Percentiles rank a stretch among this genome's conserved stretches.
Evolutionary conservation across 164 flowering plant species (phyloP).

Genomic region (Vitis amurensis): DNA sequence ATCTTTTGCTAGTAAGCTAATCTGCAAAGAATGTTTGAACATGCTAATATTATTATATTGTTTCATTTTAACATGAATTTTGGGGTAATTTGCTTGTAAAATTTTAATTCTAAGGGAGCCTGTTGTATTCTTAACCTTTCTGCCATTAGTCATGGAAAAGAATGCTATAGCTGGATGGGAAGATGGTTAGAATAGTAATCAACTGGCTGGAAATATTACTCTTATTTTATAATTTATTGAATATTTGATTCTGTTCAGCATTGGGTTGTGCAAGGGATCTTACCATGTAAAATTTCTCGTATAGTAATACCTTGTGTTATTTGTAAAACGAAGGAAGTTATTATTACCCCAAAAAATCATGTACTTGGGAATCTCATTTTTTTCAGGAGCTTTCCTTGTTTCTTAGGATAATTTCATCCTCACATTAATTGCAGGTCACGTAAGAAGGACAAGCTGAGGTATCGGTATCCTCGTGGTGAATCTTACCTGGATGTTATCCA

Average conservation of each 20-base stretch:
- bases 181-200: neutral
- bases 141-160: neutral
- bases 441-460: constrained; percentile 91
- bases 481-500: constrained; percentile 98
- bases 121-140: neutral
- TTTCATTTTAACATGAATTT: too few relatives aligned
- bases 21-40: too few relatives aligned
- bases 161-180: neutral
- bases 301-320: too few relatives aligned
- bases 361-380: neutral
- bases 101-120: neutral
- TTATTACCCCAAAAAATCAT: too few relatives aligned
- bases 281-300: too few relatives aligned
- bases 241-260: too few relatives aligned
- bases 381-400: neutral
- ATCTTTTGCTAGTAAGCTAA: too few relatives aligned
- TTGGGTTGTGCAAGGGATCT: too few relatives aligned
- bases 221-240: neutral
- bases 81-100: neutral
- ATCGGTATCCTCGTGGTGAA: constrained; percentile 98
- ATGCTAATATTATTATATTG: too few relatives aligned
- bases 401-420: neutral
- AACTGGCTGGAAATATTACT: neutral
- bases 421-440: constrained; percentile 63
- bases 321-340: too few relatives aligned